phyloP scores from a whole-genome alignment of 345 rosid genomes.

The Citrus maxima region DNA sequence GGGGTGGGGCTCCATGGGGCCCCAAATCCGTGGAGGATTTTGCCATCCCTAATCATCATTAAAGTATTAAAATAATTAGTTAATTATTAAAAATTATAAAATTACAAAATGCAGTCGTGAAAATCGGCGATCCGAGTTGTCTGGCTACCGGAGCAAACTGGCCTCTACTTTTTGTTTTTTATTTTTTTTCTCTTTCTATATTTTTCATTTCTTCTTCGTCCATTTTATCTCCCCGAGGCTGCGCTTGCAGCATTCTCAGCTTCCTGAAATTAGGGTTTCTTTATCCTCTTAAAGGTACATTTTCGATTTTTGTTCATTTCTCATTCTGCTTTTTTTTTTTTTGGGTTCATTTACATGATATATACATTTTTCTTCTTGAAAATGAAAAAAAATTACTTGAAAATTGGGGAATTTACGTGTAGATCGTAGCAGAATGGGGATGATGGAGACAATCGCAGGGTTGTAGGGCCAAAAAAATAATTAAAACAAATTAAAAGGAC shows the following conservation, averaged over 20 bases:
- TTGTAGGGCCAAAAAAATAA: neutral
- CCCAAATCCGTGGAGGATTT: too few species aligned
- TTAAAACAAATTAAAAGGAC: neutral
- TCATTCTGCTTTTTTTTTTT: neutral
- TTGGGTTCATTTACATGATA: neutral
- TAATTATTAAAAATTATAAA: neutral
- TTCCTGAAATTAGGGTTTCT: neutral
- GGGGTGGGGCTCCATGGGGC: too few species aligned
- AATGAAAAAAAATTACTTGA: neutral
- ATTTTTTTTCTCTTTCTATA: neutral
- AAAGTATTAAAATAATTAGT: neutral
- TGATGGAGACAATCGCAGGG: neutral
- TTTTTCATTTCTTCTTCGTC: neutral
- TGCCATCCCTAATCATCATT: too few species aligned
- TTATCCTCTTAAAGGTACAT: neutral
- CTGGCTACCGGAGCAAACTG: neutral
- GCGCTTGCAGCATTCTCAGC: slow-evolving; percentile 2
- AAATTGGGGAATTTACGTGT: neutral
- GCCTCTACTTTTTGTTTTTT: neutral
- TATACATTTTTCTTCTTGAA: neutral
- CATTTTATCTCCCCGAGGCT: neutral
- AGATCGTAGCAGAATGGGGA: neutral
- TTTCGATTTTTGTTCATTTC: neutral
- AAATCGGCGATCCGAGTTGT: slow-evolving; percentile 26
- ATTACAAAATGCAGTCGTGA: neutral